Evolutionary conservation across 345 rosid genomes (phyloP).

Genomic region (Bruguiera sexangula): DNA sequence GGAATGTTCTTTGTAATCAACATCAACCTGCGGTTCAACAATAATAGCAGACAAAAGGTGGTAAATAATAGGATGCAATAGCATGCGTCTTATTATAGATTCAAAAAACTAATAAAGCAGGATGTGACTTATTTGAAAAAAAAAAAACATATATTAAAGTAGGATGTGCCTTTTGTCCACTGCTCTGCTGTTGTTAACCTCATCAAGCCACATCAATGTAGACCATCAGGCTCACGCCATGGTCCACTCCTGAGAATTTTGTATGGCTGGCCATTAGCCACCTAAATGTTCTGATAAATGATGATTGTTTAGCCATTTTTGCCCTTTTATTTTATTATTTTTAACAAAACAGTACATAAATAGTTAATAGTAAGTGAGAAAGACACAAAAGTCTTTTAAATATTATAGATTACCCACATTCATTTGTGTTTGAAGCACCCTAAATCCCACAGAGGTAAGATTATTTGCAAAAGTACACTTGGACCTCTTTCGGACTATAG

Average conservation of each 20-base stretch:
- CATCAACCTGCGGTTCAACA: slow-evolving; percentile 22
- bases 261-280: slow-evolving; percentile 21
- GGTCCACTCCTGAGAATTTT: slow-evolving; percentile 21
- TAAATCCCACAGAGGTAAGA: too few relatives aligned
- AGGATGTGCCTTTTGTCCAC: slow-evolving; percentile 14
- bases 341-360: too few relatives aligned
- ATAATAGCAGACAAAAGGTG: slow-evolving; percentile 25
- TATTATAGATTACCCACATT: too few relatives aligned
- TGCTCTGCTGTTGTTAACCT: slow-evolving; percentile 18
- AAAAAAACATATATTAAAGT: too few relatives aligned
- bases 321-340: too few relatives aligned
- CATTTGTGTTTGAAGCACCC: too few relatives aligned
- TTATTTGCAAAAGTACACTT: too few relatives aligned
- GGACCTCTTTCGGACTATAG: too few relatives aligned
- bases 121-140: background rate
- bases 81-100: slow-evolving; percentile 2
- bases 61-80: slow-evolving; percentile 23
- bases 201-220: slow-evolving; percentile 32
- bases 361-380: too few relatives aligned
- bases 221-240: slow-evolving; percentile 52
- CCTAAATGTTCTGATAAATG: background rate
- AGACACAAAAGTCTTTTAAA: too few relatives aligned
- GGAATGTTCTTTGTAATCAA: slow-evolving; percentile 35
- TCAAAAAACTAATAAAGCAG: background rate
- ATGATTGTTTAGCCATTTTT: background rate